Base-by-base conservation (phyloP, 495 filamentous ascomycete species). In the Neurospora terricola region DNA sequence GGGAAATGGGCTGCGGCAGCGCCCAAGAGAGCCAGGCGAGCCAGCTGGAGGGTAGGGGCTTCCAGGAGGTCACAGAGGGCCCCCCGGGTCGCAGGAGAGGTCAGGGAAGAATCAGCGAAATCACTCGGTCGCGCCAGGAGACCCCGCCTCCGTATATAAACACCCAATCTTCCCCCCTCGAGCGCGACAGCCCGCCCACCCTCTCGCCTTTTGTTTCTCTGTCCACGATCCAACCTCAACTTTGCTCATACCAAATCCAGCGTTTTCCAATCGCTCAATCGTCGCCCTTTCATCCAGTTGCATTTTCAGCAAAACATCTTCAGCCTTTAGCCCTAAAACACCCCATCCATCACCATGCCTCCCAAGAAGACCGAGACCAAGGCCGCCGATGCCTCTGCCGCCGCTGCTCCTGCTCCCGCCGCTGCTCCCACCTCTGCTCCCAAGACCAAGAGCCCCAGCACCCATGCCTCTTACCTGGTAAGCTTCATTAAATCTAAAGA, bases 341-440 rank as follows among this genome's bases (percentile, higher is more conserved):
- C 73, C 40, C 69, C 68, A 77, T 54, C 78, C 75, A 75, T 82
- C 84, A 82, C 77, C 80, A 90, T 90, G 89, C 83, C 88, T 87
- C 87, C 89, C 81, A 90, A 90, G 87, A 90, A 90, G 84, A 80
- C 87, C 75, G 82, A 83, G 62, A 71, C 80, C 74, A 68, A 66
- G 54, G 54, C 54, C 27, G 54, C 54, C 54, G 54, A 66, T 66
- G 54, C 54, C 54, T 30, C 54, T 36, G 54, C 27, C 54, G 54
- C 54, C 54, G 27, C 54, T 34, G 12, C 54, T 66, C 12, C 27
- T 66, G 54, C 54, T 66, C 54, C 54, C 30, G 14, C 27, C 54
- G 27, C 54, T 2, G 54, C 54, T 66, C 27, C 54, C 54, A 18
- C 12, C 14, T 30, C 54, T 66, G 54, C 54, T 76, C 69, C 72